Evolutionary conservation across 1,139 yeast species (phyloP), one percentile per base, ranked within the genome.

Genomic region (Debaryomyces singareniensis): DNA sequence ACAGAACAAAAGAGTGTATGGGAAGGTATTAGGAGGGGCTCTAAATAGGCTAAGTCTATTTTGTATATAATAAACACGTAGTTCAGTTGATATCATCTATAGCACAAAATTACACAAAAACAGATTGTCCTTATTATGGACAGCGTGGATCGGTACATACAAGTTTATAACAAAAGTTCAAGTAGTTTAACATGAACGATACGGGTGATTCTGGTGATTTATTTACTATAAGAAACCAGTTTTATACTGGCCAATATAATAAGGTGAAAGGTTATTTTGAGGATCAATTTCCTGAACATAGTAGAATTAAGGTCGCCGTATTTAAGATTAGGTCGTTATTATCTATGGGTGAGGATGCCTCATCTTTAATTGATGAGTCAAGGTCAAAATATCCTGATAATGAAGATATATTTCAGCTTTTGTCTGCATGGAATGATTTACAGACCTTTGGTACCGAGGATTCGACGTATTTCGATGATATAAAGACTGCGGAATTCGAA

Each of bases 171-270:
- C n/a, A n/a, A 18, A 18, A 18, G 21, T 18, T 7, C 21, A n/a
- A 18, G n/a, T 7, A 18, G 9, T 18, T 7, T 12, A 48, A 27
- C 25, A 62, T 62, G 69, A 66, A 61, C 38, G 49, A 54, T 27
- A 61, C 60, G 35, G 51, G 60, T 29, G 68, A 62, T 38, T 60
- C 67, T 2, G 64, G 64, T 15, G 73, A 67, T 44, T 49, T 67
- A 22, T 67, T 58, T 47, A 60, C 60, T 29, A 53, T 68, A 25
- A 54, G 68, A 36, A 66, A 61, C 47, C 71, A 68, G 41, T 69
- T 68, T 47, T 68, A 56, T 45, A 64, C 74, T 24, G 58, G 62
- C 37, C 75, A 68, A 42, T 63, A 63, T 45, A 49, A 49, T 26
- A 56, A 58, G 38, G 73, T 68, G 4, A 44, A 44, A 27, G 45